These are phyloP conservation scores for Diddensiella caesifluorescens DNA, from an alignment of 805 yeast genomes.

Conservation along the genomic window DNA sequence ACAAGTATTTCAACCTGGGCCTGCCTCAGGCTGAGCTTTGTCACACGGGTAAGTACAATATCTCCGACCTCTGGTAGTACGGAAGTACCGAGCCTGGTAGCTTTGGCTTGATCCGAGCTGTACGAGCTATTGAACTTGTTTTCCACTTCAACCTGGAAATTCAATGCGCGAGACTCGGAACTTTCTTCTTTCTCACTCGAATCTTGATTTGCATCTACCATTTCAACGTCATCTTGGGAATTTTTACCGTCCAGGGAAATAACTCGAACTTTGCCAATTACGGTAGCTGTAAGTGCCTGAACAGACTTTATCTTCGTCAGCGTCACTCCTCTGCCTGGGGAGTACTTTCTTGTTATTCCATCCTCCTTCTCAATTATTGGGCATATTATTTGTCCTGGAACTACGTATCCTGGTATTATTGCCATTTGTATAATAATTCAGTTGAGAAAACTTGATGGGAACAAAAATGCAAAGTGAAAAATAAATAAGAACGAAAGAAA, in stretches of 20 bases:
- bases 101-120: constrained; percentile 15
- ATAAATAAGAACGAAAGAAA: no score
- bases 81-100: constrained; percentile 17
- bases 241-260: constrained; percentile 16
- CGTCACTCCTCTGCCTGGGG: constrained; percentile 63
- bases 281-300: constrained; percentile 41
- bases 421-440: constrained; percentile 12
- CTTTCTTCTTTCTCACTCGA: constrained; percentile 13
- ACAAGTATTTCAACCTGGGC: constrained; percentile 73
- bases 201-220: constrained; percentile 9
- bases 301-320: constrained; percentile 37
- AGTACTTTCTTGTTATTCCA: constrained; percentile 39
- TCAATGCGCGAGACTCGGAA: constrained; percentile 16
- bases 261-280: constrained; percentile 51
- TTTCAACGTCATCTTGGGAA: constrained; percentile 21
- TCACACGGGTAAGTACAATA: constrained; percentile 69
- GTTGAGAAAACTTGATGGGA: no score
- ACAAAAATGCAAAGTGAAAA: no score
- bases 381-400: constrained; percentile 80
- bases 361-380: constrained; percentile 41
- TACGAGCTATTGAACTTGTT: constrained; percentile 22
- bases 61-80: constrained; percentile 77
- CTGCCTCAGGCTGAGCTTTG: constrained; percentile 59
- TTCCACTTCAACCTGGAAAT: constrained; percentile 23
- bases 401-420: constrained; percentile 43